A percentile compares a stretch with the other conserved stretches of the same genome.
phyloP scores from a whole-genome alignment of 2,329 filamentous ascomycete species.

The Zasmidium citrigriseum region DNA sequence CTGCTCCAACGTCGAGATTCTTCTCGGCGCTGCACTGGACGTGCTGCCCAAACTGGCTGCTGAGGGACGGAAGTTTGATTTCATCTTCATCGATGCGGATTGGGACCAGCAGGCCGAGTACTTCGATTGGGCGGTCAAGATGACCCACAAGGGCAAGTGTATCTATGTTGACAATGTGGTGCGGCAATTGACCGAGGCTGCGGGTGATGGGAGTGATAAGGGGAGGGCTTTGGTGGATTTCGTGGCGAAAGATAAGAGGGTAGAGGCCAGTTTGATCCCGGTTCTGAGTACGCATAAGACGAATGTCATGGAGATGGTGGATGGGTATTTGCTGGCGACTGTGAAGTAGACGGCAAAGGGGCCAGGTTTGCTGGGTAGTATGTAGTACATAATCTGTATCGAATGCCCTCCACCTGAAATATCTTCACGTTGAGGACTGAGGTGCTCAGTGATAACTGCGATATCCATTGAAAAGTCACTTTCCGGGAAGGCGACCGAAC shows the following conservation, averaged over 20 bases:
- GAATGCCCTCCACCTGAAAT: neutral
- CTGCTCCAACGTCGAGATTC: slow-evolving; percentile 21
- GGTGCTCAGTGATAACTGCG: too few species aligned
- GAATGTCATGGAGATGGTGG: slow-evolving; percentile 12
- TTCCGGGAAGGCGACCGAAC: neutral
- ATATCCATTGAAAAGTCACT: neutral
- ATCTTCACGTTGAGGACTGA: too few species aligned
- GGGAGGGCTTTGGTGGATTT: slow-evolving; percentile 18
- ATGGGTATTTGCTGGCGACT: slow-evolving; percentile 22
- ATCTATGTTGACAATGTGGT: slow-evolving; percentile 29
- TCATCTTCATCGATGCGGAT: slow-evolving; percentile 30
- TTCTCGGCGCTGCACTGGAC: slow-evolving; percentile 25
- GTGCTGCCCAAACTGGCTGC: slow-evolving; percentile 19
- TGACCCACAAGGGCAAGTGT: slow-evolving; percentile 16
- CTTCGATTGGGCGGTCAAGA: slow-evolving; percentile 25
- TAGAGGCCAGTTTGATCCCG: slow-evolving; percentile 21
- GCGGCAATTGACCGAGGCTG: slow-evolving; percentile 20
- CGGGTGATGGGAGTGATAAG: slow-evolving; percentile 8
- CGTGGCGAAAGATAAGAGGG: slow-evolving; percentile 18
- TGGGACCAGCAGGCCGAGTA: slow-evolving; percentile 25
- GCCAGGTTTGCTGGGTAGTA: neutral
- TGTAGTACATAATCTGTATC: neutral
- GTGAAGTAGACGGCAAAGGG: slow-evolving; percentile 11
- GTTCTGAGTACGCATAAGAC: slow-evolving; percentile 20
- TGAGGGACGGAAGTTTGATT: slow-evolving; percentile 19